A percentile compares a stretch with the other conserved stretches of the same genome.
Conservation (phyloP, 495 filamentous ascomycete genomes). For the Venustampulla echinocandica region DNA sequence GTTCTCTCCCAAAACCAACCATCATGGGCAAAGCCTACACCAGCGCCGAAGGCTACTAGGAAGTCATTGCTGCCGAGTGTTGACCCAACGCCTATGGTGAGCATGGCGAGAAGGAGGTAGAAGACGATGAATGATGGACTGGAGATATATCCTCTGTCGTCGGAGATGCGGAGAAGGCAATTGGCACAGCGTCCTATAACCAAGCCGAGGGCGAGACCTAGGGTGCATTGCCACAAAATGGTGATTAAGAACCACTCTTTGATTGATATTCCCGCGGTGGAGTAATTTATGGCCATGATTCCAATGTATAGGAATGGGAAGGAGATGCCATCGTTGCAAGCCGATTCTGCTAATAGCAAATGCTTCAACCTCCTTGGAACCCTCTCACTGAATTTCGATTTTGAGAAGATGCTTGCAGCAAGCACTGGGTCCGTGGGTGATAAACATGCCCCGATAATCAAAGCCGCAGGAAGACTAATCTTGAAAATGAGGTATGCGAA, state of each 20-base stretch:
- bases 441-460: conserved; percentile 40
- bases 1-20: conserved; percentile 40
- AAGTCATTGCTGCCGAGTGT: conserved; percentile 41
- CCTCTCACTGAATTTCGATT: conserved; percentile 33
- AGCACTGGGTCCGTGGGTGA: conserved; percentile 44
- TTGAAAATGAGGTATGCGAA: conserved; percentile 33
- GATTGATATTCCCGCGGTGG: conserved; percentile 22
- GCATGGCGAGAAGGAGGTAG: conserved; percentile 41
- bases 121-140: conserved; percentile 36
- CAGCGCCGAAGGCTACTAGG: conserved; percentile 42
- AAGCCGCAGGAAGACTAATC: conserved; percentile 28
- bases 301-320: conserved; percentile 44
- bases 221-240: conserved; percentile 39
- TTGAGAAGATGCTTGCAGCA: conserved; percentile 36
- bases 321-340: conserved; percentile 41
- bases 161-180: conserved; percentile 30
- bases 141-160: conserved; percentile 30
- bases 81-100: conserved; percentile 36
- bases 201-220: conserved; percentile 30
- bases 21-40: conserved; percentile 39
- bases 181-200: conserved; percentile 33
- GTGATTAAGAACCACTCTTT: conserved; percentile 40
- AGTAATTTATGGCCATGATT: conserved; percentile 26
- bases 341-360: conserved; percentile 39
- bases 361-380: conserved; percentile 37